Conservation (phyloP, 1,284 basidiomycete genomes). For the Ustilago crameri region DNA sequence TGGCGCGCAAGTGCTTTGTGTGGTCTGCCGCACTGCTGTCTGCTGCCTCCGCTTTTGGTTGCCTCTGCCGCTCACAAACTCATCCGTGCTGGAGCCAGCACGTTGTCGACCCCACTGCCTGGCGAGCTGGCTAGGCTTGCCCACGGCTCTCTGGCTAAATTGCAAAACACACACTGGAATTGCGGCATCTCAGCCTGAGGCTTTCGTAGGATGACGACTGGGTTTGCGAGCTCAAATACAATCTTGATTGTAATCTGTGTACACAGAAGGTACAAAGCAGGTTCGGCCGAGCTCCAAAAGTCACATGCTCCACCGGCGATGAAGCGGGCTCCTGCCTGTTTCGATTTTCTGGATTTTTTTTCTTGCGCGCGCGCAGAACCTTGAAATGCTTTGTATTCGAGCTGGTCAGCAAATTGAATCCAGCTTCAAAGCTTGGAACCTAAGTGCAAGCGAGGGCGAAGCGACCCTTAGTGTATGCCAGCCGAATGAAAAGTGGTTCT, state of each 20-base stretch:
- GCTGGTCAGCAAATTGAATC: too few species aligned
- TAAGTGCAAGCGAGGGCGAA: not conserved
- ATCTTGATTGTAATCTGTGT: too few species aligned
- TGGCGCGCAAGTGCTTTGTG: not conserved
- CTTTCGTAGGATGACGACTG: not conserved
- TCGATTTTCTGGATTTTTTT: too few species aligned
- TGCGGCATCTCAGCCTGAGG: constrained; percentile 24
- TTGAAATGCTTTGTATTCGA: too few species aligned
- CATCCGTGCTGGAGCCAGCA: too few species aligned
- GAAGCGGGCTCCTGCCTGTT: too few species aligned
- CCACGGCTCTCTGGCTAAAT: not conserved
- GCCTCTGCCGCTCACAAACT: too few species aligned
- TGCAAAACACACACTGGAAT: constrained; percentile 20
- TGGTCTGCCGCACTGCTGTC: not conserved
- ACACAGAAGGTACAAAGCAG: not conserved
- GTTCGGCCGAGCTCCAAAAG: too few species aligned
- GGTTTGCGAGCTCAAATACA: not conserved
- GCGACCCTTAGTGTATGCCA: not conserved
- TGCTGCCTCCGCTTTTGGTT: constrained; percentile 2
- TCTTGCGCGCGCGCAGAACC: too few species aligned
- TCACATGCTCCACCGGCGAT: too few species aligned
- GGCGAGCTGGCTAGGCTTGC: not conserved
- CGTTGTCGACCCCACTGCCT: not conserved
- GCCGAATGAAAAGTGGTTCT: constrained; percentile 6
- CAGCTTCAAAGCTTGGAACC: too few species aligned